phyloP scores from a whole-genome alignment of 164 flowering plant species.

The Paratinospora sagittata region DNA sequence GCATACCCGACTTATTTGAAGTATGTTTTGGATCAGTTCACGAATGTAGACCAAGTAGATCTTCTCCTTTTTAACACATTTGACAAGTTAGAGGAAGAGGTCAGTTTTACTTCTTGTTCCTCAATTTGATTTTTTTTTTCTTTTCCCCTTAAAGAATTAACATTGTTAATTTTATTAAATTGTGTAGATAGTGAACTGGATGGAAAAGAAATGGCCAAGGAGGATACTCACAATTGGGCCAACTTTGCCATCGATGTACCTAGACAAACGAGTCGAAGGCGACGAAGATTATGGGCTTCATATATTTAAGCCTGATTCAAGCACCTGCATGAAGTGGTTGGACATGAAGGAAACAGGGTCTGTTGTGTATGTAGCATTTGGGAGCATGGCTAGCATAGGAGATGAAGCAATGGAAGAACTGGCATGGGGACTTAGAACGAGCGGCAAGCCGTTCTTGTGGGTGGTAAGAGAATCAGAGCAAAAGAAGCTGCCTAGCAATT shows the following conservation, averaged over 20 bases:
- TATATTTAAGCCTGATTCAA: neutral
- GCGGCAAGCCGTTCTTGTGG: slow-evolving; percentile 25
- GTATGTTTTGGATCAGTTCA: slow-evolving; percentile 16
- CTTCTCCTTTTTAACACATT: slow-evolving; percentile 32
- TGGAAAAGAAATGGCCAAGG: slow-evolving; percentile 3
- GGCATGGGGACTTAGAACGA: slow-evolving; percentile 13
- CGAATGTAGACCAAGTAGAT: slow-evolving; percentile 22
- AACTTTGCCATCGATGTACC: slow-evolving; percentile 23
- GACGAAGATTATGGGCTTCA: slow-evolving; percentile 8
- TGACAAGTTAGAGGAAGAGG: slow-evolving; percentile 33
- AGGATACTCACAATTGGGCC: slow-evolving; percentile 26
- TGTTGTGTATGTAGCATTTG: slow-evolving; percentile 15
- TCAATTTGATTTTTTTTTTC: too few relatives aligned
- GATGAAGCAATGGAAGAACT: slow-evolving; percentile 15
- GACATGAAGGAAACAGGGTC: slow-evolving; percentile 9
- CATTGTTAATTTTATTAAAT: too few relatives aligned
- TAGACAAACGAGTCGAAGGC: slow-evolving; percentile 15
- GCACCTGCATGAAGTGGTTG: slow-evolving; percentile 12
- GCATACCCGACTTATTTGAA: slow-evolving; percentile 9
- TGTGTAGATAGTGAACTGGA: slow-evolving; percentile 5
- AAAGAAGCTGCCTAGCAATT: slow-evolving; percentile 14
- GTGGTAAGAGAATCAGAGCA: slow-evolving; percentile 22
- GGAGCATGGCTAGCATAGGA: slow-evolving; percentile 5
- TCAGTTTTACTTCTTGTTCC: neutral
- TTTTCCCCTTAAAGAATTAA: too few relatives aligned